Evolutionary conservation across 148 eudicot genomes (phyloP).

Genomic region (Arbutus unedo): DNA sequence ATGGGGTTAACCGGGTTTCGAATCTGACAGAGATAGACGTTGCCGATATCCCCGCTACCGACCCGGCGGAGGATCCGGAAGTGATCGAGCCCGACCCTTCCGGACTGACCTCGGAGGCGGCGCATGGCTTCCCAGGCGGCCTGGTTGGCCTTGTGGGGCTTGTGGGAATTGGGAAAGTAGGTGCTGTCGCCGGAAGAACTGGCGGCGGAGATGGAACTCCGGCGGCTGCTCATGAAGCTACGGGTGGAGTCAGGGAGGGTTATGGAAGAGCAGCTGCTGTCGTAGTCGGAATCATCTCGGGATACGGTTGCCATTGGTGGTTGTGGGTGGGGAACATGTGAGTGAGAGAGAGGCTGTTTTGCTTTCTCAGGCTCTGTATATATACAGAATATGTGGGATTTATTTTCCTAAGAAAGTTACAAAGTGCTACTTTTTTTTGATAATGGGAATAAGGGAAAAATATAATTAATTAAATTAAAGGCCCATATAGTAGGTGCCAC

Average conservation of each 20-base stretch:
- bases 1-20: slow-evolving; percentile 36
- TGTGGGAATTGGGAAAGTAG: slow-evolving; percentile 14
- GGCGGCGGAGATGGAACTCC: slow-evolving; percentile 41
- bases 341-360: slow-evolving; percentile 11
- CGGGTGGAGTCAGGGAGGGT: slow-evolving; percentile 70
- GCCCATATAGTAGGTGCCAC: neutral
- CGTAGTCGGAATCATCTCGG: slow-evolving; percentile 44
- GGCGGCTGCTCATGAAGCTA: slow-evolving; percentile 77
- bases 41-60: slow-evolving; percentile 77
- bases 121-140: slow-evolving; percentile 73
- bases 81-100: slow-evolving; percentile 59
- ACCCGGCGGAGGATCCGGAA: slow-evolving; percentile 63
- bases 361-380: slow-evolving; percentile 16
- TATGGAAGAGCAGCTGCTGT: slow-evolving; percentile 65
- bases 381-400: slow-evolving; percentile 4
- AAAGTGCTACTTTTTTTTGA: slow-evolving; percentile 29
- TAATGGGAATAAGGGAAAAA: slow-evolving; percentile 16
- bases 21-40: slow-evolving; percentile 72
- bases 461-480: neutral
- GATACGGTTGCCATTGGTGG: slow-evolving; percentile 22
- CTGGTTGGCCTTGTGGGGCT: slow-evolving; percentile 86
- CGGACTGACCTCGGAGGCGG: slow-evolving; percentile 39
- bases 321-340: slow-evolving; percentile 26
- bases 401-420: slow-evolving; percentile 25
- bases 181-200: slow-evolving; percentile 23